These are phyloP conservation scores for Tolypocladium sp. DNA, from an alignment of 2,329 filamentous ascomycete species.

Conservation along the genomic window DNA sequence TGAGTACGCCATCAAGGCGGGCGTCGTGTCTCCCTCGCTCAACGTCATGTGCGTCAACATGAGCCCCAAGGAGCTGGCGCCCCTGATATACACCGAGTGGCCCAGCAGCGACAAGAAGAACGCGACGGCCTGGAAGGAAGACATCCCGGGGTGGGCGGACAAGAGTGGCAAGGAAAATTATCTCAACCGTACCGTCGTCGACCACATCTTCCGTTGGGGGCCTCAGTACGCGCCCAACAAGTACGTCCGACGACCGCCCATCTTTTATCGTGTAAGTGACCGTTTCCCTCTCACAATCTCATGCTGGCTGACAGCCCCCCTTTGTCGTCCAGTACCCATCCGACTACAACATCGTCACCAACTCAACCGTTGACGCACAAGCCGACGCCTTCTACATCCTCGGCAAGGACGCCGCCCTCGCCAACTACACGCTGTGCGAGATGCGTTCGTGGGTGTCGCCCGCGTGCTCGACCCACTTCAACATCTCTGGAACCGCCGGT, in stretches of 20 bases:
- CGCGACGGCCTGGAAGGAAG: slow-evolving; percentile 23
- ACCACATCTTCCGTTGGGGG: slow-evolving; percentile 64
- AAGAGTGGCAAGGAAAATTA: slow-evolving; percentile 20
- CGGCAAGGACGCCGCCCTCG: slow-evolving; percentile 31
- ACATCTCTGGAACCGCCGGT: slow-evolving; percentile 46
- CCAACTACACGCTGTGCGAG: slow-evolving; percentile 58
- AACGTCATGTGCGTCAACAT: slow-evolving; percentile 69
- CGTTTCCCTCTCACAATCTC: slow-evolving; percentile 9
- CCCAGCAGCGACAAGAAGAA: slow-evolving; percentile 26
- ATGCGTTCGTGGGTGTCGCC: slow-evolving; percentile 55
- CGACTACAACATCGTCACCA: slow-evolving; percentile 58
- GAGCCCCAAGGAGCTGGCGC: slow-evolving; percentile 45
- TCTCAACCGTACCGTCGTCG: slow-evolving; percentile 50
- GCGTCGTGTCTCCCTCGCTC: slow-evolving; percentile 59
- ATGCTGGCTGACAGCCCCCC: not conserved
- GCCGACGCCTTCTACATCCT: slow-evolving; percentile 57
- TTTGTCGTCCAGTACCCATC: slow-evolving; percentile 35
- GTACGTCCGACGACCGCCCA: slow-evolving; percentile 33
- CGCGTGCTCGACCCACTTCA: slow-evolving; percentile 56
- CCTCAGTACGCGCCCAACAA: slow-evolving; percentile 26
- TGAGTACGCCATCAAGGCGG: slow-evolving; percentile 57
- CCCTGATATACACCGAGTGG: slow-evolving; percentile 58
- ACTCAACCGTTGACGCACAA: slow-evolving; percentile 30
- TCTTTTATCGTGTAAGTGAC: slow-evolving; percentile 36
- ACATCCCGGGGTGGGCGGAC: slow-evolving; percentile 24